These are phyloP conservation scores for Claviceps purpurea DNA, from an alignment of 2,329 filamentous ascomycete species.

Conservation along the genomic window DNA sequence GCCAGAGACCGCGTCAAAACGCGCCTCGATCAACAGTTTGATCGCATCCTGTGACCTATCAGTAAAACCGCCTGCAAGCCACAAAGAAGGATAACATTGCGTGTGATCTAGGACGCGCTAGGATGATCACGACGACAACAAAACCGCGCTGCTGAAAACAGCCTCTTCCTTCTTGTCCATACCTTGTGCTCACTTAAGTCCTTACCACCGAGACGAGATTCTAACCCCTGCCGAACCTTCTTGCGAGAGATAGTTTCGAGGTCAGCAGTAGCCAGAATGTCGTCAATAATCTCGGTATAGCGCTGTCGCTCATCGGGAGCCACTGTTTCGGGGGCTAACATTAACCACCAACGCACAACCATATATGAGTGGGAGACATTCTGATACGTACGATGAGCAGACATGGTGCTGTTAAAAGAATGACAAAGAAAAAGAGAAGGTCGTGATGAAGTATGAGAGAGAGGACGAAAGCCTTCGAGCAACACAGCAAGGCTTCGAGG, in stretches of 20 bases:
- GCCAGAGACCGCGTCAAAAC: conserved; percentile 57
- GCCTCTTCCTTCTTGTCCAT: not conserved
- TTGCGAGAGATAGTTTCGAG: conserved; percentile 51
- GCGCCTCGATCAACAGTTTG: conserved; percentile 57
- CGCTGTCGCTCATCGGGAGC: conserved; percentile 33
- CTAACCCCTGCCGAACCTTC: conserved; percentile 44
- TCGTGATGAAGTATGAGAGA: not conserved
- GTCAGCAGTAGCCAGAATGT: conserved; percentile 43
- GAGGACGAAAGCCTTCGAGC: not conserved
- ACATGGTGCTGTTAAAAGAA: conserved; percentile 9
- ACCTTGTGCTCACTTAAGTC: conserved; percentile 49
- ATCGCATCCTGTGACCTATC: conserved; percentile 42
- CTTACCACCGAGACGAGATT: conserved; percentile 39
- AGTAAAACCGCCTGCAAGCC: not conserved
- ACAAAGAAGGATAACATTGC: not conserved
- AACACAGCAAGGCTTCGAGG: not conserved
- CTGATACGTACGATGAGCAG: conserved; percentile 12
- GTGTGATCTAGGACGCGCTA: not conserved
- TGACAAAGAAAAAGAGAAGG: not conserved
- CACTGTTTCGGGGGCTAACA: conserved; percentile 23
- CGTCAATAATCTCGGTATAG: conserved; percentile 47
- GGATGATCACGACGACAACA: not conserved
- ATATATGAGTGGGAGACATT: not conserved
- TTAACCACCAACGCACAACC: not conserved
- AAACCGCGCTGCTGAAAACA: not conserved